These are phyloP conservation scores for Annona squamosa DNA, from an alignment of 164 flowering plant genomes.

Conservation along the genomic window DNA sequence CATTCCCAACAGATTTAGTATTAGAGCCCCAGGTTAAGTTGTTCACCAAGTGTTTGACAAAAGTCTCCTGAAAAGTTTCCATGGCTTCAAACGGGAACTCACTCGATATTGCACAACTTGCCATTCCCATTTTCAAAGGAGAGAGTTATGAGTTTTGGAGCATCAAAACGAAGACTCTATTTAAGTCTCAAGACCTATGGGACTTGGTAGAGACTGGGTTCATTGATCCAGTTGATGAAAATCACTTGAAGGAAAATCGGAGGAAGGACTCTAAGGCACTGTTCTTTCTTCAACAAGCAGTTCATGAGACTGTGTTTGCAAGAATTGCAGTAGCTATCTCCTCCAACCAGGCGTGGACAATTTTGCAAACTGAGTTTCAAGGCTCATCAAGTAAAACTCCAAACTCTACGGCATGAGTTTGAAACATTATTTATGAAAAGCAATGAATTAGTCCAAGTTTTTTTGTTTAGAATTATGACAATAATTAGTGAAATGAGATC, in stretches of 20 bases:
- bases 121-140: no score
- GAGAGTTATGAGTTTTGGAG: no score
- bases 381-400: background rate
- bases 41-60: no score
- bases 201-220: no score
- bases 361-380: background rate
- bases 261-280: slow-evolving; percentile 4
- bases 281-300: slow-evolving; percentile 1
- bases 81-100: no score
- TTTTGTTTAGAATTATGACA: background rate
- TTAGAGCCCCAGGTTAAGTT: no score
- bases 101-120: no score
- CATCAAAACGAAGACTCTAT: no score
- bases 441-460: background rate
- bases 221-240: background rate
- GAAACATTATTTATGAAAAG: slow-evolving; percentile 1
- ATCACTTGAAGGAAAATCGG: background rate
- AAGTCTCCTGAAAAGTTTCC: no score
- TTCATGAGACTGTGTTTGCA: background rate
- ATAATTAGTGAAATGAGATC: slow-evolving; percentile 4
- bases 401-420: background rate
- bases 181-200: no score
- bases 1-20: no score
- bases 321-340: background rate
- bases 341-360: background rate